These are phyloP conservation scores for Calocybe indica DNA, from an alignment of 768 basidiomycete species.

Conservation along the genomic window DNA sequence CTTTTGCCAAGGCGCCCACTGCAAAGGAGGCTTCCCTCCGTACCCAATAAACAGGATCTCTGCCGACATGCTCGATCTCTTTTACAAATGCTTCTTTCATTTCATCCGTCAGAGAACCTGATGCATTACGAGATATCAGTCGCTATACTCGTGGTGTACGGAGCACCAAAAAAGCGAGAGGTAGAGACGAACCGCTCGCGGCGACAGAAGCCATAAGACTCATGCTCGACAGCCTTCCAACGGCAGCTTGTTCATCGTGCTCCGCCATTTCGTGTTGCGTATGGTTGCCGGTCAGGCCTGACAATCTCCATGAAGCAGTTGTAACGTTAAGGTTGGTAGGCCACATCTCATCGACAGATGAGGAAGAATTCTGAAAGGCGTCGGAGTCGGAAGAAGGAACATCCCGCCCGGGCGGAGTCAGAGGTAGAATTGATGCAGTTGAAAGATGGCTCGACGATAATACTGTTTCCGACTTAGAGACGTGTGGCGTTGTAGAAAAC, in stretches of 20 bases:
- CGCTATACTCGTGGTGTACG: not conserved
- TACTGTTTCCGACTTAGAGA: not conserved
- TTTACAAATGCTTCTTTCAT: constrained; percentile 61
- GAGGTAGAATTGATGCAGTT: not conserved
- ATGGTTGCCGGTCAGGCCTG: not conserved
- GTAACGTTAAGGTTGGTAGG: no score
- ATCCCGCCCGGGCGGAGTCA: not conserved
- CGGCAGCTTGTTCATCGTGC: constrained; percentile 68
- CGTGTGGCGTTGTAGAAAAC: constrained; percentile 15
- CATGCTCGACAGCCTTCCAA: constrained; percentile 89
- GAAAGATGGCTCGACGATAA: not conserved
- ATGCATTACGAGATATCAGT: not conserved
- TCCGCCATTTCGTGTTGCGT: constrained; percentile 6
- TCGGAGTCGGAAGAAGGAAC: not conserved
- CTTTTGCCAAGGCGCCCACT: constrained; percentile 82
- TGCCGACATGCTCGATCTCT: constrained; percentile 65
- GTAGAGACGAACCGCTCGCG: constrained; percentile 55
- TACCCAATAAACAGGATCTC: constrained; percentile 71
- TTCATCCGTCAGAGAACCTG: constrained; percentile 51
- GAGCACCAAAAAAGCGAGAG: constrained; percentile 3
- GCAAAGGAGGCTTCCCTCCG: constrained; percentile 85
- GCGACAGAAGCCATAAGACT: constrained; percentile 86
- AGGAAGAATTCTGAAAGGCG: not conserved
- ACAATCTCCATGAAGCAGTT: not conserved
- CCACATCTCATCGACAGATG: not conserved